These are phyloP conservation scores for Zymoseptoria pseudotritici DNA, from an alignment of 2,329 filamentous ascomycete genomes.

Conservation along the genomic window DNA sequence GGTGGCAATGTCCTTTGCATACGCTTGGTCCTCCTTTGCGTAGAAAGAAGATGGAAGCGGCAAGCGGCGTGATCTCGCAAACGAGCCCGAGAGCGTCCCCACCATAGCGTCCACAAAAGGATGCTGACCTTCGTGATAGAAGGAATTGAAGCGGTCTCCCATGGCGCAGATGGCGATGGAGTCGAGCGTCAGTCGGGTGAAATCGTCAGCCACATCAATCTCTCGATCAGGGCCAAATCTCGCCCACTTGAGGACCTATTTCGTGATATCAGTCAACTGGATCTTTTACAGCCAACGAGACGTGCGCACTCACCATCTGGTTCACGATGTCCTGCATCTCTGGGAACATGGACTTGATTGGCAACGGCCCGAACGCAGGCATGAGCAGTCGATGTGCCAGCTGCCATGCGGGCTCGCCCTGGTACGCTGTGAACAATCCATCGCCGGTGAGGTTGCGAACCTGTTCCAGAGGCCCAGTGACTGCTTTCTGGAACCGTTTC, in stretches of 20 bases:
- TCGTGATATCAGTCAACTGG: no score
- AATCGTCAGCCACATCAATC: slow-evolving; percentile 59
- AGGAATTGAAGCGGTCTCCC: slow-evolving; percentile 63
- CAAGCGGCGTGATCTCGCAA: slow-evolving; percentile 29
- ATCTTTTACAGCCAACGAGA: no score
- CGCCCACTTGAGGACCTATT: slow-evolving; percentile 23
- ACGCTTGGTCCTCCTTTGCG: slow-evolving; percentile 42
- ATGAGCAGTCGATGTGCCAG: slow-evolving; percentile 50
- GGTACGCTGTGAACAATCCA: slow-evolving; percentile 57
- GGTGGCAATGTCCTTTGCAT: slow-evolving; percentile 47
- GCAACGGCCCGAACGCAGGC: slow-evolving; percentile 62
- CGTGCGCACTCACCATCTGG: slow-evolving; percentile 22
- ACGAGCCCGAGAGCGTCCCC: slow-evolving; percentile 48
- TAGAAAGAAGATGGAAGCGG: slow-evolving; percentile 35
- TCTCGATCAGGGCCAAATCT: slow-evolving; percentile 46
- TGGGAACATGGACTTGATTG: slow-evolving; percentile 59
- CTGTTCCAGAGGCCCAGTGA: slow-evolving; percentile 45
- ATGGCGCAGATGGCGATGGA: slow-evolving; percentile 53
- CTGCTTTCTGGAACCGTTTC: slow-evolving; percentile 49
- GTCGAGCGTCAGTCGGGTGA: slow-evolving; percentile 66
- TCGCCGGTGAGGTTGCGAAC: slow-evolving; percentile 56
- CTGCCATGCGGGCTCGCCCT: slow-evolving; percentile 30
- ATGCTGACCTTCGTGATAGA: slow-evolving; percentile 59
- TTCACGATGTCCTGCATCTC: slow-evolving; percentile 34
- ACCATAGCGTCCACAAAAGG: slow-evolving; percentile 56